Percentiles rank a stretch among this genome's conserved stretches.
These are phyloP conservation scores for Xylogone sp. DNA, from an alignment of 2,329 filamentous ascomycete species.

Conservation along the genomic window DNA sequence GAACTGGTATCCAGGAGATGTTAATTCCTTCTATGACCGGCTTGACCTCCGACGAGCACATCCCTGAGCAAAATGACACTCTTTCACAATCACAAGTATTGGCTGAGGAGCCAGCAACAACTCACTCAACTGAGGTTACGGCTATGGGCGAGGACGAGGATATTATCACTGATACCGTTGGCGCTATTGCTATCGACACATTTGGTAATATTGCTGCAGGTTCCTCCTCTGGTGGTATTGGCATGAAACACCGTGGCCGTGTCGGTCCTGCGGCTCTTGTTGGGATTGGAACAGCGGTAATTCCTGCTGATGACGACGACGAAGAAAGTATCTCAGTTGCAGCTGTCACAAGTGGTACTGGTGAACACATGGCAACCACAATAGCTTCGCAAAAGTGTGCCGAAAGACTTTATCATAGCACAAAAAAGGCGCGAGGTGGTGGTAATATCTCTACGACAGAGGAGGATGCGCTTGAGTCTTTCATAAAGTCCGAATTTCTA, in stretches of 20 bases:
- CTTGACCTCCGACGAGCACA: too few species aligned
- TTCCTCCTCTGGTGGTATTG: constrained; percentile 95
- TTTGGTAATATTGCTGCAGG: constrained; percentile 87
- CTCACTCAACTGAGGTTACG: not conserved
- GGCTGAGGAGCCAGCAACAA: not conserved
- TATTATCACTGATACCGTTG: constrained; percentile 85
- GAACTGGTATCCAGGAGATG: too few species aligned
- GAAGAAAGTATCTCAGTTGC: constrained; percentile 68
- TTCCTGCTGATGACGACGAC: constrained; percentile 73
- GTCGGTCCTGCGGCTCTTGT: constrained; percentile 91
- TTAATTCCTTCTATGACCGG: too few species aligned
- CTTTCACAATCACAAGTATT: not conserved
- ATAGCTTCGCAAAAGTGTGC: constrained; percentile 86
- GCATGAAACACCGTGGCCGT: constrained; percentile 94
- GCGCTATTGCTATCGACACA: constrained; percentile 87
- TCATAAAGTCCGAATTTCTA: constrained; percentile 91
- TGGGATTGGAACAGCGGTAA: constrained; percentile 83
- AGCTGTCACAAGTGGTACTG: constrained; percentile 87
- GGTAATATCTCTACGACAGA: constrained; percentile 64
- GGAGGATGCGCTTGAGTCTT: constrained; percentile 72
- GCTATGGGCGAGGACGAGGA: constrained; percentile 40
- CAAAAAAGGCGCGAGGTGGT: constrained; percentile 56
- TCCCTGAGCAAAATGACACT: too few species aligned
- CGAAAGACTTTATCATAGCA: constrained; percentile 74
- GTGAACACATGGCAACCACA: constrained; percentile 96